Conservation (phyloP, 805 yeast species). For the Scheffersomyces spartinae region DNA sequence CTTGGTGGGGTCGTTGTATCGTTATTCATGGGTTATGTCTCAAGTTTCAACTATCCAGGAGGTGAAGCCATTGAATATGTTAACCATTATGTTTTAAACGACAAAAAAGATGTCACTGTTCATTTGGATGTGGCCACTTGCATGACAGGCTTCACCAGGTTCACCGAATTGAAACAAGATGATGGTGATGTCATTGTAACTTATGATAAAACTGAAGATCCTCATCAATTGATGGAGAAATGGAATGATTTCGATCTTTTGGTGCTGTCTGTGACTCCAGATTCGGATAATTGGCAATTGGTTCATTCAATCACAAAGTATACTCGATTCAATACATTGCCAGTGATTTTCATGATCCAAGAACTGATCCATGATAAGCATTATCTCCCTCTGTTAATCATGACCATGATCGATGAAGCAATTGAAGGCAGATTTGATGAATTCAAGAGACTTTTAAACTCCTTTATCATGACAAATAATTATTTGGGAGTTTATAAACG, state of each 20-base stretch:
- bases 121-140: slow-evolving; percentile 76
- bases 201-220: slow-evolving; percentile 75
- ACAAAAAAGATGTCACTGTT: slow-evolving; percentile 25
- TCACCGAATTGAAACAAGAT: slow-evolving; percentile 44
- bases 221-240: slow-evolving; percentile 14
- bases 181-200: slow-evolving; percentile 8
- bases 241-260: slow-evolving; percentile 21
- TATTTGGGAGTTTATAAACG: slow-evolving; percentile 20
- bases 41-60: slow-evolving; percentile 81
- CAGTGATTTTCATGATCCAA: slow-evolving; percentile 6
- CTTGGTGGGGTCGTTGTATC: too few relatives aligned
- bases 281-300: slow-evolving; percentile 11
- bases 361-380: slow-evolving; percentile 3
- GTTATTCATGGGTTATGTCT: slow-evolving; percentile 42
- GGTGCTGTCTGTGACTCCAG: too few relatives aligned
- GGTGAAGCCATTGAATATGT: slow-evolving; percentile 56
- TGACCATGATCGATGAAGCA: slow-evolving; percentile 5
- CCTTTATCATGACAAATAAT: slow-evolving; percentile 11
- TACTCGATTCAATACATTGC: slow-evolving; percentile 8
- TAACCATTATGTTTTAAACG: slow-evolving; percentile 29
- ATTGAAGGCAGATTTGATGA: slow-evolving; percentile 3
- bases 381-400: slow-evolving; percentile 2
- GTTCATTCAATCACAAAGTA: slow-evolving; percentile 12
- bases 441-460: slow-evolving; percentile 7
- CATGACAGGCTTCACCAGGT: slow-evolving; percentile 77